These are phyloP conservation scores for Pichia insulana DNA, from an alignment of 805 yeast genomes.

Conservation along the genomic window DNA sequence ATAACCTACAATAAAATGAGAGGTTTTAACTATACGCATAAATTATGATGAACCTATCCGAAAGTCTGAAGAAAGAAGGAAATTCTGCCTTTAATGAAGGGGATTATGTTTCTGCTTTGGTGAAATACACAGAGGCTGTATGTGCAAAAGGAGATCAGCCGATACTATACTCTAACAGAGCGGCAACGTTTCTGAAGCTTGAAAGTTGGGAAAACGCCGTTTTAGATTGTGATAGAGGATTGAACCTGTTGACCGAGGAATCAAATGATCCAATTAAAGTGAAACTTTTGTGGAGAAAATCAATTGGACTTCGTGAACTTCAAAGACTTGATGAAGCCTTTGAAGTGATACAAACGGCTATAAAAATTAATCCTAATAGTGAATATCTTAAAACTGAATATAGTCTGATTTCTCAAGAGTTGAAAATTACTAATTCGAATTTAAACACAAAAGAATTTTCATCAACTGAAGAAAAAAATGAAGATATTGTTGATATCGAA, in stretches of 20 bases:
- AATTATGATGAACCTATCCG: not conserved
- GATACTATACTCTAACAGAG: conserved; percentile 56
- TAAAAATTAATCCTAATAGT: conserved; percentile 35
- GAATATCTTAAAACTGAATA: conserved; percentile 31
- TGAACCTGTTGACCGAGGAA: conserved; percentile 19
- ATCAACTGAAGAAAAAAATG: not conserved
- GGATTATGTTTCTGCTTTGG: conserved; percentile 1
- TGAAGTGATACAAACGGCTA: conserved; percentile 29
- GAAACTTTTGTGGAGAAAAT: conserved; percentile 47
- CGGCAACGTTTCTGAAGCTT: conserved; percentile 53
- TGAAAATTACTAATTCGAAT: not conserved
- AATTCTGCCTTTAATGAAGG: not conserved
- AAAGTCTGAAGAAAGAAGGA: conserved; percentile 1
- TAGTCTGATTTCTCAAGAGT: conserved; percentile 7
- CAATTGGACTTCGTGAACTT: conserved; percentile 31
- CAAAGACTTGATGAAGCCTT: conserved; percentile 23
- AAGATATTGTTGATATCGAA: conserved; percentile 2
- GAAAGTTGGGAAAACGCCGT: conserved; percentile 41
- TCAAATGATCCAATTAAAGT: conserved; percentile 21
- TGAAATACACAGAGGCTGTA: conserved; percentile 43
- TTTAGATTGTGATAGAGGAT: conserved; percentile 42
- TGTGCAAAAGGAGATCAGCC: conserved; percentile 29
- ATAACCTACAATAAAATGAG: too few species aligned
- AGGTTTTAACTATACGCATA: too few species aligned
- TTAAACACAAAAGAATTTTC: not conserved